Percentiles rank a stretch among this genome's conserved stretches.
Evolutionary conservation across 176 grass and related monocot genomes (phyloP).

Genomic region (Zea luxurians): DNA sequence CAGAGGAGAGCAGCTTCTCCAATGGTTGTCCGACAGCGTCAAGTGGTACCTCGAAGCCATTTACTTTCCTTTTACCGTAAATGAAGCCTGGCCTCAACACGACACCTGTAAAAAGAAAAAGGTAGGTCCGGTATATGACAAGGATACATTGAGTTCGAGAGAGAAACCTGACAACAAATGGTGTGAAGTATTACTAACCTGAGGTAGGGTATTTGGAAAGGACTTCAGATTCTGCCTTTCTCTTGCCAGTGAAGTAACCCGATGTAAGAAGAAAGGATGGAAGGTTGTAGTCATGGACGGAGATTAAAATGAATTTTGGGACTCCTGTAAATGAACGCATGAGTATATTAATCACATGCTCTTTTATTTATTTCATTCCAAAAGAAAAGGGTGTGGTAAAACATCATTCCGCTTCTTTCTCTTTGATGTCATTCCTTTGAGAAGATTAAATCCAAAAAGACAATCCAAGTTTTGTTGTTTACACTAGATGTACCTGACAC

Average conservation of each 20-base stretch:
- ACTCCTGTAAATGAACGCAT: slow-evolving; percentile 58
- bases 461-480: not conserved
- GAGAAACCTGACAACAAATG: not conserved
- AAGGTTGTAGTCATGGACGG: slow-evolving; percentile 97
- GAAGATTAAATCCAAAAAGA: slow-evolving; percentile 9
- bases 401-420: not conserved
- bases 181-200: slow-evolving; percentile 48
- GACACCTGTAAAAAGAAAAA: slow-evolving; percentile 54
- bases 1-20: slow-evolving; percentile 62
- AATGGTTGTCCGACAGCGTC: slow-evolving; percentile 73
- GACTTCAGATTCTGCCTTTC: slow-evolving; percentile 91
- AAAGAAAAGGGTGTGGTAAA: not conserved
- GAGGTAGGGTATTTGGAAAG: slow-evolving; percentile 91
- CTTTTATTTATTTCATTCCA: slow-evolving; percentile 13
- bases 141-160: not conserved
- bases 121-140: not conserved
- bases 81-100: slow-evolving; percentile 92
- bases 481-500: not conserved
- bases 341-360: slow-evolving; percentile 17
- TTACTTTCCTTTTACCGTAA: slow-evolving; percentile 86
- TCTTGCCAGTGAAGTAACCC: slow-evolving; percentile 91
- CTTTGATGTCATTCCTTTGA: not conserved
- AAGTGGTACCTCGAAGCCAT: slow-evolving; percentile 81
- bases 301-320: slow-evolving; percentile 87
- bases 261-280: slow-evolving; percentile 73